These are phyloP conservation scores for Rugonectria rugulosa DNA, from an alignment of 2,329 filamentous ascomycete genomes.

Conservation along the genomic window DNA sequence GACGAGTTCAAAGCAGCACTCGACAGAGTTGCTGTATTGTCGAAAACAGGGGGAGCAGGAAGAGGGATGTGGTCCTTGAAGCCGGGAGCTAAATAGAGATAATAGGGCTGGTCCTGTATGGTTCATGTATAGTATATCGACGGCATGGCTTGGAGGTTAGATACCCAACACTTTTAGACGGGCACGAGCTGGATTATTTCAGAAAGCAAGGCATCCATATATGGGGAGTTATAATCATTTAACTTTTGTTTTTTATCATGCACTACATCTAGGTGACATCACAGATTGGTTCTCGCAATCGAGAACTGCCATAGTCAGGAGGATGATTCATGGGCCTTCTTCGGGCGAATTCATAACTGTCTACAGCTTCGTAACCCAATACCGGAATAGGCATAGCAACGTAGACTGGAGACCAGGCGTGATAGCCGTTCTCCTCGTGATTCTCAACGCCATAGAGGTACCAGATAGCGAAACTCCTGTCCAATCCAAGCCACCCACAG, in stretches of 20 bases:
- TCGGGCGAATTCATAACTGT: slow-evolving; percentile 54
- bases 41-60: slow-evolving; percentile 63
- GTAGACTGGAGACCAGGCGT: slow-evolving; percentile 70
- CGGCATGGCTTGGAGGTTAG: slow-evolving; percentile 25
- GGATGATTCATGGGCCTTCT: slow-evolving; percentile 52
- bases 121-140: background rate
- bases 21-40: slow-evolving; percentile 76
- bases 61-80: slow-evolving; percentile 63
- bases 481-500: slow-evolving; percentile 41
- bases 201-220: background rate
- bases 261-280: slow-evolving; percentile 20
- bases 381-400: slow-evolving; percentile 52
- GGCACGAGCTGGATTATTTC: background rate
- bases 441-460: slow-evolving; percentile 71
- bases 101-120: background rate
- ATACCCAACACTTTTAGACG: background rate
- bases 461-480: slow-evolving; percentile 55
- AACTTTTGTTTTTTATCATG: slow-evolving; percentile 14
- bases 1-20: slow-evolving; percentile 85
- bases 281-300: slow-evolving; percentile 26
- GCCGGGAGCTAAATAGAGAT: slow-evolving; percentile 37
- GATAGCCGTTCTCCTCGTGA: slow-evolving; percentile 75
- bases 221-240: slow-evolving; percentile 21
- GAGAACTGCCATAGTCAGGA: slow-evolving; percentile 41
- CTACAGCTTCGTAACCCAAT: slow-evolving; percentile 45